Evolutionary conservation across 106 monocot genomes (phyloP), one percentile per base, ranked within the genome.

Genomic region (Dioscorea dumetorum): DNA sequence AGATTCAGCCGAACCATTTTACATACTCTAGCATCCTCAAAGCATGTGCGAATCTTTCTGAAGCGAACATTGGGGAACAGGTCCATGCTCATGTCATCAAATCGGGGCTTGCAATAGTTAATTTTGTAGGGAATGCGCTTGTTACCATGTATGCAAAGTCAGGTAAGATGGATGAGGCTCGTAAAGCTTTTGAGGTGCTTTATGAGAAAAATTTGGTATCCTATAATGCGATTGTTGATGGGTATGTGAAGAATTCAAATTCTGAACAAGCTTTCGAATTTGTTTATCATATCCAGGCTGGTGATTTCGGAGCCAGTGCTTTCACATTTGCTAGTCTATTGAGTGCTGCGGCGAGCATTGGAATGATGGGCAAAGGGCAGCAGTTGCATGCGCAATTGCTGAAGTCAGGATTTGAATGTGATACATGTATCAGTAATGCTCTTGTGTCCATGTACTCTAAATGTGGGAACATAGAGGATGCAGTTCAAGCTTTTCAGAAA

Each of bases 361-460:
- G 88, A 49, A 53, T 80, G 54, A 67, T 85, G 69, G 73, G 63
- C 63, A 87, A 76, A 49, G 94, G 90, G 12, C 87, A 83, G 70
- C 76, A 83, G 58, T 48, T 94, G 63, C 94, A 94, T 67, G 82
- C 72, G 4, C 72, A 61, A 17, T 54, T 81, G 23, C 32, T 90
- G 14, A 94, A 90, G 70, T 57, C 69, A 16, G 84, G 90, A 24
- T 85, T 82, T 24, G 65, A 66, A 14, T 74, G 52, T 4, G 90
- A 87, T 72, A 74, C 19, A 24, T 58, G 76, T 22, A 75, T 90
- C 31, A 28, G 69, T 16, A 94, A 87, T 58, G 85, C 94, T n/a
- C 87, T 94, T 48, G 58, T 94, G 22, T 82, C 89, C 9, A 90
- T 94, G 94, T 94, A 94, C 48, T 90, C 86, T 12, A 90, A 75